A percentile compares a stretch with the other conserved stretches of the same genome.
phyloP scores from a whole-genome alignment of 2,329 filamentous ascomycete genomes.

The Pestalotiopsis sp. region DNA sequence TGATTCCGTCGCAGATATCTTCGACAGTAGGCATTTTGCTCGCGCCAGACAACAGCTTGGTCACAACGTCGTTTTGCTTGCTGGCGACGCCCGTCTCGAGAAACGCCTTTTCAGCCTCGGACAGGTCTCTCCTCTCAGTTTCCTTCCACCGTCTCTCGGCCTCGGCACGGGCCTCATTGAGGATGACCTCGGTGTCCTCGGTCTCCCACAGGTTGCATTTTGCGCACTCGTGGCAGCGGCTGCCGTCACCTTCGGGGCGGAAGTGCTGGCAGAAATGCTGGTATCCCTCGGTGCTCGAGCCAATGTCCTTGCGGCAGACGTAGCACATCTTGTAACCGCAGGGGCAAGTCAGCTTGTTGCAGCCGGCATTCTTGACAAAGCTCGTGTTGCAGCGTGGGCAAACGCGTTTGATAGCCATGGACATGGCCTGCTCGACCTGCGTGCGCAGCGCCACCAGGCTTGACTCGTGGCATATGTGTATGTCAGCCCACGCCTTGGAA shows the following conservation, averaged over 20 bases:
- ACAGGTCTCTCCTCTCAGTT: slow-evolving; percentile 62
- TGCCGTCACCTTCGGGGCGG: slow-evolving; percentile 73
- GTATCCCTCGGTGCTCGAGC: slow-evolving; percentile 71
- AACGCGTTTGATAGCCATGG: slow-evolving; percentile 90
- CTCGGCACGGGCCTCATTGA: slow-evolving; percentile 69
- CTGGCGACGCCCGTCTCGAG: slow-evolving; percentile 53
- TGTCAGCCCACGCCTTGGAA: slow-evolving; percentile 80
- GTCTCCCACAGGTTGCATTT: slow-evolving; percentile 80
- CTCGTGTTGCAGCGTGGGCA: slow-evolving; percentile 89
- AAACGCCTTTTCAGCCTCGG: slow-evolving; percentile 57
- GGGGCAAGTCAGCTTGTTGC: slow-evolving; percentile 94
- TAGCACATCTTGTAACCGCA: slow-evolving; percentile 99
- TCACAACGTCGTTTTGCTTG: slow-evolving; percentile 18
- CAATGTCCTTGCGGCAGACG: slow-evolving; percentile 80
- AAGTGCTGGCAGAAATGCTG: slow-evolving; percentile 97
- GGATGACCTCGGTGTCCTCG: slow-evolving; percentile 71
- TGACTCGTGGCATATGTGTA: slow-evolving; percentile 88
- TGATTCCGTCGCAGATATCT: slow-evolving; percentile 33
- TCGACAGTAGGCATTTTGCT: slow-evolving; percentile 28
- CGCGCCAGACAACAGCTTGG: slow-evolving; percentile 20
- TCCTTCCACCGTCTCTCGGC: slow-evolving; percentile 74
- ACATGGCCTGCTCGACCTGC: slow-evolving; percentile 90
- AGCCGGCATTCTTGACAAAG: slow-evolving; percentile 91
- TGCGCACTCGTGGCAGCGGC: slow-evolving; percentile 76
- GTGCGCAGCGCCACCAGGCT: slow-evolving; percentile 81